Conservation (phyloP, 306 rosid species). For the Trifolium dubium region DNA sequence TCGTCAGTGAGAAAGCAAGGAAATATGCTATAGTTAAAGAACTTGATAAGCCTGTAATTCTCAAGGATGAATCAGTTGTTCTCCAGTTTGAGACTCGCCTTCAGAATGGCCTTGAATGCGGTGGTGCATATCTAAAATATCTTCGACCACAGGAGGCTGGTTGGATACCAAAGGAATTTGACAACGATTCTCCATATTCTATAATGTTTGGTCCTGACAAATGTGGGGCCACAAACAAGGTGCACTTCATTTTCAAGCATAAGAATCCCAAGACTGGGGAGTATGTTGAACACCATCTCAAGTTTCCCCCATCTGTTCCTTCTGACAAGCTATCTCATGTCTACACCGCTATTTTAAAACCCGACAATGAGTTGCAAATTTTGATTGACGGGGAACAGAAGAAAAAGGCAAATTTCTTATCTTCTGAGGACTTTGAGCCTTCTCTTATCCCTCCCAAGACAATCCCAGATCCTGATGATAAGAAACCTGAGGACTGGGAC, state of each 20-base stretch:
- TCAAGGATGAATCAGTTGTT: constrained; percentile 74
- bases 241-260: constrained; percentile 94
- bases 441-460: constrained; percentile 84
- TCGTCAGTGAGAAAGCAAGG: constrained; percentile 86
- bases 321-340: constrained; percentile 87
- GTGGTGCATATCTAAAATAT: constrained; percentile 94
- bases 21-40: constrained; percentile 89
- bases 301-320: constrained; percentile 86
- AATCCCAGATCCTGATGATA: constrained; percentile 88
- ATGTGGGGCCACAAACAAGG: constrained; percentile 96
- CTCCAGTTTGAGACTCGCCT: constrained; percentile 92
- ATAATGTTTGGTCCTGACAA: constrained; percentile 99
- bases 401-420: constrained; percentile 61
- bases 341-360: constrained; percentile 79
- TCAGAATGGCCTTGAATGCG: constrained; percentile 96
- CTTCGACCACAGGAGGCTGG: constrained; percentile 95
- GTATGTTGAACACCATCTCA: constrained; percentile 89
- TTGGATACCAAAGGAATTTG: constrained; percentile 82
- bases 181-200: constrained; percentile 81
- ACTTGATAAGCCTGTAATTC: constrained; percentile 65
- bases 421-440: constrained; percentile 89
- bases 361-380: constrained; percentile 56
- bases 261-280: constrained; percentile 92
- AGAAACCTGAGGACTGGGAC: constrained; percentile 98
- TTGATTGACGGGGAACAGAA: constrained; percentile 63